Base-by-base conservation (phyloP, 768 basidiomycete species). In the Cystobasidiopsis lactophilus region DNA sequence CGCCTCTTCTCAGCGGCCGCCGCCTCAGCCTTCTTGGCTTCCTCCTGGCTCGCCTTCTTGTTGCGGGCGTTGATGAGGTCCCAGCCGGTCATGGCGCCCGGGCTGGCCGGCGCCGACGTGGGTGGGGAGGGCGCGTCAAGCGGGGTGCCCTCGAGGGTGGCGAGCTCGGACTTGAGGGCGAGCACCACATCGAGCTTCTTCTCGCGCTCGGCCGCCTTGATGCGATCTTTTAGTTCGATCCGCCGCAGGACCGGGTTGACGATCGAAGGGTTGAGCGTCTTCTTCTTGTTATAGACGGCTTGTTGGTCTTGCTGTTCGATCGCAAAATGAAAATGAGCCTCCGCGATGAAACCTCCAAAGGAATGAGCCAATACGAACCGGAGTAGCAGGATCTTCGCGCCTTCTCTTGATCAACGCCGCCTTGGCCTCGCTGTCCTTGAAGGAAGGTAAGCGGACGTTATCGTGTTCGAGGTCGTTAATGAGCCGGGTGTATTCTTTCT, bases 1-100 rank as follows among this genome's bases (percentile, higher is more conserved):
- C 78, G 71, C 66, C 80, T 82, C 46, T 77, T 71, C 63, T 85
- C 83, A 7, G 72, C 68, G 59, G 78, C 77, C 31, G 70, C 69
- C 31, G 78, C 65, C 66, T 91, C 86, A 0, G 82, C 80, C 57
- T 75, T 76, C 54, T 82, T 73, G 50, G 86, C 75, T 3, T 76
- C 75, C 61, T 89, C 91, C 58, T 77, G 57, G 53, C 91, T 91
- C 29, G 80, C 79, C 64, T 75, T 79, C 52, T 82, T 74, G 65
- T 95, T 95, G 52, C 85, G 76, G 68, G 88, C 85, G 63, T 91
- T 95, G 51, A 96, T 78, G 62, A 70, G 76, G 16, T 82, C 33
- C 33, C 33, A 76, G n/a, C n/a, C n/a, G n/a, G n/a, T n/a, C 24
- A 91, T 72, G 62, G 75, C 59, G 40, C 57, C 58, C 40, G 57